Evolutionary conservation across 208 protist species (phyloP).

Genomic region (Trypanosoma melophagium): DNA sequence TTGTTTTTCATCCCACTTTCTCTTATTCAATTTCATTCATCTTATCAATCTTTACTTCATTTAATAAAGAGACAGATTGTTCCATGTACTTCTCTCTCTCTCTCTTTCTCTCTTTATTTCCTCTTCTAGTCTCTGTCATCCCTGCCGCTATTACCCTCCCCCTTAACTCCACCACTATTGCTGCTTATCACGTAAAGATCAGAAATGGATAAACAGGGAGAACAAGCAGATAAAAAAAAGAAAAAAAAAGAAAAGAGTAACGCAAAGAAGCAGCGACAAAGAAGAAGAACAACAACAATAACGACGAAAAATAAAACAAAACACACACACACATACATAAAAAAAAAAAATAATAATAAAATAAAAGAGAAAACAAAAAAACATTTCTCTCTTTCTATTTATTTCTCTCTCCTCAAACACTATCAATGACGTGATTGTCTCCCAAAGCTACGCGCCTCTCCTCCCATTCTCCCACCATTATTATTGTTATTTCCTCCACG

Average conservation of each 20-base stretch:
- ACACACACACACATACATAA: no score
- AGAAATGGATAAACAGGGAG: neutral
- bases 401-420: constrained; percentile 7
- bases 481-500: constrained; percentile 12
- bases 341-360: neutral
- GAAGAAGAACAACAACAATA: neutral
- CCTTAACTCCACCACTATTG: no score
- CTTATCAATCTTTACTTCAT: no score
- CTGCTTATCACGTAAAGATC: neutral
- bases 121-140: no score
- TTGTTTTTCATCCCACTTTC: neutral
- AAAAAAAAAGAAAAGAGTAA: neutral
- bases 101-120: no score
- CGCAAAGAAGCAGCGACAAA: neutral
- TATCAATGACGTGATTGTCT: constrained; percentile 8
- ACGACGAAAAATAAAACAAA: neutral
- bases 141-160: no score
- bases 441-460: constrained; percentile 20
- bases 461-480: constrained; percentile 27
- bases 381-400: neutral
- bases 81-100: no score
- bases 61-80: no score
- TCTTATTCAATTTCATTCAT: no score
- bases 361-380: neutral
- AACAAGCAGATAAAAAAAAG: neutral